Evolutionary conservation across 176 grass and related monocot genomes (phyloP).

Genomic region (Secale cereale): DNA sequence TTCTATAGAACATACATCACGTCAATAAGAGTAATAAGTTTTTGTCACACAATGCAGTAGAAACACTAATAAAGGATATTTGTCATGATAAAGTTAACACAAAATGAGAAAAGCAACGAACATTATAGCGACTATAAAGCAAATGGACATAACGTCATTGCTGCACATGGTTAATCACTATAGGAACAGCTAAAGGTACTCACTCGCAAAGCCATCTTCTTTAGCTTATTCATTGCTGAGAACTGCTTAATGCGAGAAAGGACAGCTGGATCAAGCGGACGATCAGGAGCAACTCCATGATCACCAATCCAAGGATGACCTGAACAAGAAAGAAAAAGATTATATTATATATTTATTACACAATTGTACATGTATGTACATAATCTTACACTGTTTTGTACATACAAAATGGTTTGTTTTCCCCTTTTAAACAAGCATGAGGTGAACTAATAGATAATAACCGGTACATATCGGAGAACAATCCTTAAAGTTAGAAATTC

Average conservation of each 20-base stretch:
- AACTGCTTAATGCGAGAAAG: constrained; percentile 80
- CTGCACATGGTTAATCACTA: not conserved
- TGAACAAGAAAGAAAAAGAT: constrained; percentile 28
- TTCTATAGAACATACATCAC: not conserved
- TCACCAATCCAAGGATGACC: constrained; percentile 83
- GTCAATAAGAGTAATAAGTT: not conserved
- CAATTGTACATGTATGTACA: not conserved
- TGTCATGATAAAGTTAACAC: not conserved
- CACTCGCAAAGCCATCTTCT: constrained; percentile 84
- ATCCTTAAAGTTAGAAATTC: not conserved
- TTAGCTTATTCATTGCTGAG: constrained; percentile 83
- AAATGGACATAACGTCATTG: constrained; percentile 1
- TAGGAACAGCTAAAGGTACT: constrained; percentile 5
- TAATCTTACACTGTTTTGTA: not conserved
- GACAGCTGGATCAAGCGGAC: constrained; percentile 66
- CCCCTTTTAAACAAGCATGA: not conserved
- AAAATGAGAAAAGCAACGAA: not conserved
- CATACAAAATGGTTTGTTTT: not conserved
- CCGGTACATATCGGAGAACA: not conserved
- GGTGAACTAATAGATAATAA: not conserved
- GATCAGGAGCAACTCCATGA: constrained; percentile 71
- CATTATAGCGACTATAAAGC: not conserved
- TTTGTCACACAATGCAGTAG: not conserved
- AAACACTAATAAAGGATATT: constrained; percentile 28
- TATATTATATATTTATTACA: not conserved